phyloP scores from a whole-genome alignment of 345 rosid genomes.

The Combretum micranthum region DNA sequence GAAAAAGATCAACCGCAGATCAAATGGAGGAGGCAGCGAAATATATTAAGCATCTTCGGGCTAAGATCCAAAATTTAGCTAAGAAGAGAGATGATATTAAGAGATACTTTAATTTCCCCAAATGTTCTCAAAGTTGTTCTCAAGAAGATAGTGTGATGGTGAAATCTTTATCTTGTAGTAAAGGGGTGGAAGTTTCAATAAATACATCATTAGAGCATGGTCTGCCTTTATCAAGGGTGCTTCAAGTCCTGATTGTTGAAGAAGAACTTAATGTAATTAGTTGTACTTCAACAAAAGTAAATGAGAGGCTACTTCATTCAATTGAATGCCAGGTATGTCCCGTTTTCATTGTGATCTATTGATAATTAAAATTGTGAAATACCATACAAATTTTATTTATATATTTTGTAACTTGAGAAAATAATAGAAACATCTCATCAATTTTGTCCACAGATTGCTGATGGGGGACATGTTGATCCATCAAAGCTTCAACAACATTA shows the following conservation, averaged over 20 bases:
- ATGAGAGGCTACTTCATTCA: constrained; percentile 11
- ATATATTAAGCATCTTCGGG: constrained; percentile 22
- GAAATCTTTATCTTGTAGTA: constrained; percentile 2
- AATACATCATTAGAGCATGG: constrained; percentile 12
- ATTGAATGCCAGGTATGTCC: constrained; percentile 29
- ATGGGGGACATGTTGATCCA: constrained; percentile 6
- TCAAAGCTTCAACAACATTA: constrained; percentile 16
- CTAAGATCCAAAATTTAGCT: constrained; percentile 20
- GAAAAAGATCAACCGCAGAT: constrained; percentile 42
- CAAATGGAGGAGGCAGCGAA: constrained; percentile 37
- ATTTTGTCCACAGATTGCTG: constrained; percentile 1
- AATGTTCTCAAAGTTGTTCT: neutral
- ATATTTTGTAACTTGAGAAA: neutral
- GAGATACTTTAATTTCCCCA: neutral
- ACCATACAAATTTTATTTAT: neutral
- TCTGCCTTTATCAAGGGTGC: constrained; percentile 20
- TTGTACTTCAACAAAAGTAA: constrained; percentile 15
- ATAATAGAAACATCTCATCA: too few relatives aligned
- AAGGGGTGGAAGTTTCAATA: constrained; percentile 25
- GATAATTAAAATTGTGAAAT: too few relatives aligned
- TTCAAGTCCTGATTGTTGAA: constrained; percentile 15
- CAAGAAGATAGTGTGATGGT: constrained; percentile 12
- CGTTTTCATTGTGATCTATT: neutral
- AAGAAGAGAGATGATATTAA: constrained; percentile 31
- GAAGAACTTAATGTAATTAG: constrained; percentile 26